phyloP scores from a whole-genome alignment of 805 yeast genomes.

The Wickerhamomyces strasburgensis region DNA sequence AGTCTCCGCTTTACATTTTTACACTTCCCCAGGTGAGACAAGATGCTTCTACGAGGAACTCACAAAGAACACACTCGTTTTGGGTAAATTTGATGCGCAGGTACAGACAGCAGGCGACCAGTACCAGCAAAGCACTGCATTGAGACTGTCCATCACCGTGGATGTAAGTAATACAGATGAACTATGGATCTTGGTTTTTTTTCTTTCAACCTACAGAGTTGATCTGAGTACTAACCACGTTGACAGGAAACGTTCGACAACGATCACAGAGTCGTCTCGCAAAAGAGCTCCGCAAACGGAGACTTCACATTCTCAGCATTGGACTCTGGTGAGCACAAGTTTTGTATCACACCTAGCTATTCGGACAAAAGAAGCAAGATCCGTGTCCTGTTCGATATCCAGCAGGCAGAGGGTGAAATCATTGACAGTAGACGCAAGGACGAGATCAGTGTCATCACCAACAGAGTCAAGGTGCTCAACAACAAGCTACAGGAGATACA shows the following conservation, averaged over 20 bases:
- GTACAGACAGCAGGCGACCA: slow-evolving; percentile 44
- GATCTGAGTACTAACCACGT: slow-evolving; percentile 15
- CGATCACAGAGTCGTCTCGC: slow-evolving; percentile 71
- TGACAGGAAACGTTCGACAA: slow-evolving; percentile 71
- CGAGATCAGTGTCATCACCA: slow-evolving; percentile 47
- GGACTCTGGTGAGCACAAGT: slow-evolving; percentile 79
- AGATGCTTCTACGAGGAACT: slow-evolving; percentile 84
- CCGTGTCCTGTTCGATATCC: slow-evolving; percentile 71
- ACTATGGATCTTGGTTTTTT: neutral
- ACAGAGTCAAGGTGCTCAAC: slow-evolving; percentile 51
- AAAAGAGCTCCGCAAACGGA: slow-evolving; percentile 54
- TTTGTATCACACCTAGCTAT: slow-evolving; percentile 63
- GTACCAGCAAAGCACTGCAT: slow-evolving; percentile 47
- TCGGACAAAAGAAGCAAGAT: slow-evolving; percentile 42
- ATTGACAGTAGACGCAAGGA: slow-evolving; percentile 59
- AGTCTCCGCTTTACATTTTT: slow-evolving; percentile 53
- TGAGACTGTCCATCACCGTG: slow-evolving; percentile 64
- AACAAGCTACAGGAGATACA: slow-evolving; percentile 53
- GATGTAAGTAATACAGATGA: slow-evolving; percentile 47
- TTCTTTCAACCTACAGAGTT: slow-evolving; percentile 4
- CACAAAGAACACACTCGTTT: slow-evolving; percentile 71
- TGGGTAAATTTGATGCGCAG: slow-evolving; percentile 69
- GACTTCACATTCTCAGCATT: slow-evolving; percentile 77
- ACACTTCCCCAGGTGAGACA: slow-evolving; percentile 67
- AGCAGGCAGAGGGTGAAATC: slow-evolving; percentile 57